A percentile compares a stretch with the other conserved stretches of the same genome.
Evolutionary conservation across 331 rosid genomes (phyloP).

Genomic region (Stylosanthes scabra): DNA sequence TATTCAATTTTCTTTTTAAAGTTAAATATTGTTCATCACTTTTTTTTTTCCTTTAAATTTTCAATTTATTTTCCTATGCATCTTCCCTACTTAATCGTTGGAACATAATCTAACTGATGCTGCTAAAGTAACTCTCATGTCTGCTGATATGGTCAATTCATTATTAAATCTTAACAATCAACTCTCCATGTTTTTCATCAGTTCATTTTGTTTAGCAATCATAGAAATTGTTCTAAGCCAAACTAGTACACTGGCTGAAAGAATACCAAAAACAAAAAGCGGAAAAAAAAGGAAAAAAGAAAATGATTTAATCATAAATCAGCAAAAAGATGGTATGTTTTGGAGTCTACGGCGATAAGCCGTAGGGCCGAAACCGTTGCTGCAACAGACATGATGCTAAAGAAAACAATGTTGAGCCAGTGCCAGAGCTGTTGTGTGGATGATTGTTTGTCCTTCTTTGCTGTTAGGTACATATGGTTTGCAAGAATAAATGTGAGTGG

Average conservation of each 20-base stretch:
- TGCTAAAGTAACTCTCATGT: not conserved
- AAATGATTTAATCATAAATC: constrained; percentile 54
- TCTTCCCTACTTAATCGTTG: not conserved
- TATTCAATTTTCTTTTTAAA: not conserved
- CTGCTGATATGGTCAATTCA: not conserved
- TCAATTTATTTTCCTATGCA: not conserved
- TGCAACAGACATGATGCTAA: constrained; percentile 59
- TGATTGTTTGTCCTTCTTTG: constrained; percentile 65
- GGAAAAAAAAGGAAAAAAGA: not conserved
- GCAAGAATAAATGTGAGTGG: constrained; percentile 97
- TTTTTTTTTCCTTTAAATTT: not conserved
- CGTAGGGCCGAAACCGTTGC: constrained; percentile 80
- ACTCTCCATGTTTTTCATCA: not conserved
- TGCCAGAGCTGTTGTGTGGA: constrained; percentile 72
- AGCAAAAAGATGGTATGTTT: constrained; percentile 76
- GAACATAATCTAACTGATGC: not conserved
- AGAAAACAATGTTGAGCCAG: constrained; percentile 80
- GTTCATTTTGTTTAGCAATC: not conserved
- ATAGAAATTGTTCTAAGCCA: not conserved
- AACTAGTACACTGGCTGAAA: constrained; percentile 22
- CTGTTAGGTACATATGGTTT: constrained; percentile 86
- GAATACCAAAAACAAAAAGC: not conserved
- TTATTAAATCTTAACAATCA: not conserved
- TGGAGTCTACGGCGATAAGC: constrained; percentile 86
- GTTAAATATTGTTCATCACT: constrained; percentile 5